A percentile compares a stretch with the other conserved stretches of the same genome.
Evolutionary conservation across 305 asterid genomes (phyloP).

Genomic region (Fraxinus sp.): DNA sequence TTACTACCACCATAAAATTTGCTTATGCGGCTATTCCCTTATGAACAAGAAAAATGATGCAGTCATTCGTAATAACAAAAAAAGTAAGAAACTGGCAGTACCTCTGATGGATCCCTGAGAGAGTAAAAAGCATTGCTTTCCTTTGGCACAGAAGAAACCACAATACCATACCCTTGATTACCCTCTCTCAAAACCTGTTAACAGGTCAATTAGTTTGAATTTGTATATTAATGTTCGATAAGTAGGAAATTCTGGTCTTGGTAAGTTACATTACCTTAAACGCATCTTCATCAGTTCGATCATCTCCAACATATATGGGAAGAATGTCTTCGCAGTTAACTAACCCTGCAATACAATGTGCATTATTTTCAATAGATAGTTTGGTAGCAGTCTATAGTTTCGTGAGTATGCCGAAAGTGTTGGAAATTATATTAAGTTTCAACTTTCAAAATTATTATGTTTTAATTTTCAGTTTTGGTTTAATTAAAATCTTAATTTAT

Average conservation of each 20-base stretch:
- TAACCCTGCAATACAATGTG: slow-evolving; percentile 42
- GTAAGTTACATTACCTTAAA: slow-evolving; percentile 55
- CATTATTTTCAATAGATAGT: background rate
- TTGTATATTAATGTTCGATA: background rate
- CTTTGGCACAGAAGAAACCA: slow-evolving; percentile 83
- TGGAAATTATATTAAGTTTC: too few relatives aligned
- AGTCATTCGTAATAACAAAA: background rate
- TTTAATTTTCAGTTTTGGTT: too few relatives aligned
- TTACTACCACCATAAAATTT: background rate
- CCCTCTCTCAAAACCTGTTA: slow-evolving; percentile 71
- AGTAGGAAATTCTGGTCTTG: background rate
- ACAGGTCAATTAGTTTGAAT: background rate
- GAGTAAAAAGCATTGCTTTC: slow-evolving; percentile 89
- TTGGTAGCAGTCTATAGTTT: background rate
- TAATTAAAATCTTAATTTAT: too few relatives aligned
- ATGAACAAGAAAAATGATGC: background rate
- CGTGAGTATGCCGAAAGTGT: background rate
- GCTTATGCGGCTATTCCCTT: background rate
- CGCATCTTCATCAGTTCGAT: slow-evolving; percentile 95
- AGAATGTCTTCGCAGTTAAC: slow-evolving; percentile 63
- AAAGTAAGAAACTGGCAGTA: slow-evolving; percentile 23
- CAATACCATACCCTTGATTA: slow-evolving; percentile 71
- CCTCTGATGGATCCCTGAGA: slow-evolving; percentile 89
- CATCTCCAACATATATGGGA: slow-evolving; percentile 93
- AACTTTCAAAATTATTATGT: too few relatives aligned